Evolutionary conservation across 139 green algal genomes (phyloP).

Genomic region (Pseudopediastrum boryanum): DNA sequence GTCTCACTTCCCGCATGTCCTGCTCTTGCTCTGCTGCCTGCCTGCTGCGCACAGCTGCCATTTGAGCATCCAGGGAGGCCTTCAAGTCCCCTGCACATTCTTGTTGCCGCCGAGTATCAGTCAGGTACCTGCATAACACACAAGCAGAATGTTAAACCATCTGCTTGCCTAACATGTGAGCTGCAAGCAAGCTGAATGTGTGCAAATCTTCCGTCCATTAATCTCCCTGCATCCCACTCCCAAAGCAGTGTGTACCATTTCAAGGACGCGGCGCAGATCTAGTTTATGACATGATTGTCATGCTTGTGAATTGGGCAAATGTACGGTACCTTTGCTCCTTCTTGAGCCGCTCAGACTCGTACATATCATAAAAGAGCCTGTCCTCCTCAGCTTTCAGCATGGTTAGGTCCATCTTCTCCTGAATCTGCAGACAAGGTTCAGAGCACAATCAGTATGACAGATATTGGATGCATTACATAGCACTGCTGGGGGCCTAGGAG

Average conservation of each 20-base stretch:
- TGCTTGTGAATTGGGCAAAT: background rate
- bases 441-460: background rate
- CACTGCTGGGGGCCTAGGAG: background rate
- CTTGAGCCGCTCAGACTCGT: constrained; percentile 55
- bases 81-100: constrained; percentile 40
- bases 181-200: too few species aligned
- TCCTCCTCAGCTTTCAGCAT: constrained; percentile 61
- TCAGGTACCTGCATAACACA: constrained; percentile 30
- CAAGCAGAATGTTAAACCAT: background rate
- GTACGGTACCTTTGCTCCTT: constrained; percentile 49
- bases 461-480: background rate
- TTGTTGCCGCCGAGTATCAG: constrained; percentile 47
- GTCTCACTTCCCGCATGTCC: constrained; percentile 46
- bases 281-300: background rate
- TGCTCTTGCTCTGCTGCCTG: constrained; percentile 38
- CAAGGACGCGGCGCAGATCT: too few species aligned
- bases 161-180: too few species aligned
- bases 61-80: constrained; percentile 53
- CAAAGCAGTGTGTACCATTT: too few species aligned
- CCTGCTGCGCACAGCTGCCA: constrained; percentile 47
- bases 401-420: constrained; percentile 48
- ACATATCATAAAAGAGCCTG: constrained; percentile 62
- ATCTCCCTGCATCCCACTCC: too few species aligned
- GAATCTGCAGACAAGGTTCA: constrained; percentile 52
- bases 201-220: too few species aligned